Evolutionary conservation across 2,329 filamentous ascomycete species (phyloP).

Genomic region (Penicillium sp.): DNA sequence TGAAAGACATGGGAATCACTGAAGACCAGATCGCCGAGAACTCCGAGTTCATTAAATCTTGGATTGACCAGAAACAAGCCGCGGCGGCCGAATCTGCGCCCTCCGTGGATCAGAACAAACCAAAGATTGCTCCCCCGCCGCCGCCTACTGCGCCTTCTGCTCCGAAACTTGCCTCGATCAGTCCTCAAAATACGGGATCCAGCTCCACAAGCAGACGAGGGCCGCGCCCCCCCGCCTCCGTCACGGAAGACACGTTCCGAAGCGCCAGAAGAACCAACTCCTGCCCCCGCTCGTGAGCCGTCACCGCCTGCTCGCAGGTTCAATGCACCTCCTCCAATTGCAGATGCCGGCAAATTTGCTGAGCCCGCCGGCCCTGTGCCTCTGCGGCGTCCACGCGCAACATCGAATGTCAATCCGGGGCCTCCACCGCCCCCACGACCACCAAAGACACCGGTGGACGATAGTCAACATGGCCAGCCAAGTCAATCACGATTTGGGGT

Average conservation of each 20-base stretch:
- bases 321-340: slow-evolving; percentile 78
- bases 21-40: slow-evolving; percentile 65
- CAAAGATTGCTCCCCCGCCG: slow-evolving; percentile 60
- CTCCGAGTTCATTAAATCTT: slow-evolving; percentile 64
- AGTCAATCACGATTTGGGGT: slow-evolving; percentile 62
- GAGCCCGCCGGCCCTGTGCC: slow-evolving; percentile 49
- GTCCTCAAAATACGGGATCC: slow-evolving; percentile 60
- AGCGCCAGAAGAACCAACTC: slow-evolving; percentile 55
- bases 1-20: slow-evolving; percentile 63
- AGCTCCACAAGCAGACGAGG: slow-evolving; percentile 52
- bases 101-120: slow-evolving; percentile 47
- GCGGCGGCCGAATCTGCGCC: slow-evolving; percentile 44
- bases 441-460: slow-evolving; percentile 67
- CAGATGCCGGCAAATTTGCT: slow-evolving; percentile 85
- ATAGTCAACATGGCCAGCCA: slow-evolving; percentile 51
- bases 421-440: slow-evolving; percentile 67
- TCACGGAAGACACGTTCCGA: slow-evolving; percentile 46
- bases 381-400: slow-evolving; percentile 49
- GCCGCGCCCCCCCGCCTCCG: slow-evolving; percentile 58
- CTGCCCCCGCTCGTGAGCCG: slow-evolving; percentile 63
- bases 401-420: slow-evolving; percentile 51
- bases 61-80: slow-evolving; percentile 60
- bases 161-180: slow-evolving; percentile 47
- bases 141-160: slow-evolving; percentile 51
- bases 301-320: slow-evolving; percentile 61